Evolutionary conservation across 2,329 filamentous ascomycete genomes (phyloP), one percentile per base, ranked within the genome.

Genomic region (Ascomycota sp.): DNA sequence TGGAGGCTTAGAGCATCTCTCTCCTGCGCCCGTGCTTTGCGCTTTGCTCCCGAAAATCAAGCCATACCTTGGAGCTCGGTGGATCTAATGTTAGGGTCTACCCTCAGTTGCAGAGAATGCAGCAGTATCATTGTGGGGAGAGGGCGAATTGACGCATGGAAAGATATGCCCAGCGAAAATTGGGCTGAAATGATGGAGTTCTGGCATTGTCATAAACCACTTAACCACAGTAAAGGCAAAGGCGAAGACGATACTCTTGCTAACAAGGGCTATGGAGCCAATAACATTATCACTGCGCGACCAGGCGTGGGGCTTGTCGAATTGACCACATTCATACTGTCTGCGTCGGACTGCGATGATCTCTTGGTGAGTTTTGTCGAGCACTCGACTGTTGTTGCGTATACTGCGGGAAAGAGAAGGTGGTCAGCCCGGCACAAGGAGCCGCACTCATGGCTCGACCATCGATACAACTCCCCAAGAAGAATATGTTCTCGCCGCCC

Each of bases 181-280:
- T 98, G 89, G 89, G 91, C 89, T 0, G 89, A 98, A 55, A 92
- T 98, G 85, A 98, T 98, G 89, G 91, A 98, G 50, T 92, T 98
- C 41, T 98, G 89, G 89, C 91, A 98, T 52, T 98, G 89, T 45
- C 89, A 98, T 51, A 95, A 95, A 52, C 89, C 91, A 24, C 63
- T 73, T 35, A 59, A 71, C 32, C 59, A 70, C 36, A n/a, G n/a
- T n/a, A n/a, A n/a, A n/a, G 50, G 50, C 12, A 38, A 49, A 21
- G 52, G 58, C 25, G 45, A 59, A 20, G 43, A 63, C 15, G 53
- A 64, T n/a, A 50, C 53, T 27, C 57, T 69, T 11, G 59, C 65
- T 22, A 55, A 61, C 8, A 77, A 81, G 43, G 85, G 80, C 1
- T 94, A 93, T 45, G 79, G 81, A n/a, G 80, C 83, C 20, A 74